Conservation (phyloP, 805 yeast species). For the Isabelozyma heimii region DNA sequence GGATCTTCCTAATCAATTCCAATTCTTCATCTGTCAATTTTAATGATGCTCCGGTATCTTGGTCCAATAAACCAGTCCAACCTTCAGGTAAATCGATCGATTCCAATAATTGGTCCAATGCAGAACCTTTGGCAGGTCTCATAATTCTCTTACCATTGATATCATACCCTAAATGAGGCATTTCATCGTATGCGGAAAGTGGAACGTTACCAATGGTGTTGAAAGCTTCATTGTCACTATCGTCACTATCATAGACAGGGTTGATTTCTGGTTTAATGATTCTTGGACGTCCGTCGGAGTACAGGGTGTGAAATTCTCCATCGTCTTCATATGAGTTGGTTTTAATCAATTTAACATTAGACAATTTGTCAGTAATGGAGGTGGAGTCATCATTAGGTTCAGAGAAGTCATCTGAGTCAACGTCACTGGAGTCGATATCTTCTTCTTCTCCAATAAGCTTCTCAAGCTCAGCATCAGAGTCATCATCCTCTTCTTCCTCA, state of each 20-base stretch:
- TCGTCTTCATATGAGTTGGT: slow-evolving; percentile 43
- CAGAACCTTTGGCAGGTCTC: slow-evolving; percentile 98
- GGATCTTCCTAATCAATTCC: slow-evolving; percentile 82
- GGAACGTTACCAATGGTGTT: slow-evolving; percentile 96
- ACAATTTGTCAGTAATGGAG: slow-evolving; percentile 52
- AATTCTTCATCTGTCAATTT: slow-evolving; percentile 85
- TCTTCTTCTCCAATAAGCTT: slow-evolving; percentile 56
- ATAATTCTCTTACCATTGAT: slow-evolving; percentile 96
- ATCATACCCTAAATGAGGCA: slow-evolving; percentile 96
- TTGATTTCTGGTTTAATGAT: slow-evolving; percentile 83
- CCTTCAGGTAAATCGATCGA: slow-evolving; percentile 94
- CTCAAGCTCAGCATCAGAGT: slow-evolving; percentile 64
- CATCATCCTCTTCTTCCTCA: slow-evolving; percentile 33
- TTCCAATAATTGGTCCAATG: slow-evolving; percentile 85
- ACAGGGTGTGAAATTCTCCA: slow-evolving; percentile 42
- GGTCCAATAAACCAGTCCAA: slow-evolving; percentile 95
- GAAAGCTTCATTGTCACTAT: slow-evolving; percentile 72
- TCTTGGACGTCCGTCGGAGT: slow-evolving; percentile 79
- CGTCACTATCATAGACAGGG: slow-evolving; percentile 94
- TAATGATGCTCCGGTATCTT: slow-evolving; percentile 79
- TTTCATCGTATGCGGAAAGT: slow-evolving; percentile 88
- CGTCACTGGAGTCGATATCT: slow-evolving; percentile 32
- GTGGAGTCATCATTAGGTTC: slow-evolving; percentile 51
- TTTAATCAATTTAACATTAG: slow-evolving; percentile 53
- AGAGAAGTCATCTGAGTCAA: slow-evolving; percentile 45